Evolutionary conservation across 2,329 filamentous ascomycete species (phyloP).

Genomic region (Talaromyces islandicus): DNA sequence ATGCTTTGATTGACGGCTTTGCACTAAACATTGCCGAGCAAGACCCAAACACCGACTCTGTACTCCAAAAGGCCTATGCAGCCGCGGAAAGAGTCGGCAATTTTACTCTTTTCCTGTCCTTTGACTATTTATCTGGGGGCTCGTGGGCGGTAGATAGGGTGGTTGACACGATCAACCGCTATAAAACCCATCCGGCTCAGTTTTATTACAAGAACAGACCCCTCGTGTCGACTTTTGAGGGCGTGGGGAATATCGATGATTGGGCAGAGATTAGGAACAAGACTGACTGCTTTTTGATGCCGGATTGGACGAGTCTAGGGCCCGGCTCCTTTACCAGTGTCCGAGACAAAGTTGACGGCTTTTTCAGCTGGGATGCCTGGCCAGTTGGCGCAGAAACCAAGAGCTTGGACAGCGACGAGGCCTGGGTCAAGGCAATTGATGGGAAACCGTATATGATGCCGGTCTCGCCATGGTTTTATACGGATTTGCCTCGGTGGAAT

Average conservation of each 20-base stretch:
- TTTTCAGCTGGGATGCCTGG: conserved; percentile 42
- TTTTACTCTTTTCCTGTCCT: conserved; percentile 33
- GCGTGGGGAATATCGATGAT: conserved; percentile 34
- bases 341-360: conserved; percentile 29
- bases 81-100: conserved; percentile 17
- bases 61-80: conserved; percentile 20
- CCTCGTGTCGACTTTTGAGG: conserved; percentile 42
- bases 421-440: conserved; percentile 31
- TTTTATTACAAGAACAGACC: conserved; percentile 24
- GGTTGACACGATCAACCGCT: conserved; percentile 20
- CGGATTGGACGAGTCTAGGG: conserved; percentile 39
- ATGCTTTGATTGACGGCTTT: conserved; percentile 36
- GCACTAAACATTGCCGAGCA: conserved; percentile 33
- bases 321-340: conserved; percentile 20
- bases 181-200: conserved; percentile 20
- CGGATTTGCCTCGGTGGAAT: conserved; percentile 49
- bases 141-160: conserved; percentile 25
- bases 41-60: conserved; percentile 16
- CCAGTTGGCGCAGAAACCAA: conserved; percentile 31
- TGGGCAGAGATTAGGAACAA: conserved; percentile 26
- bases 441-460: conserved; percentile 48
- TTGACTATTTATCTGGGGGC: conserved; percentile 30
- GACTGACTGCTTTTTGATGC: conserved; percentile 40
- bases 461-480: conserved; percentile 53
- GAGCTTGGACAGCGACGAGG: conserved; percentile 31